phyloP scores from a whole-genome alignment of 73 alveolate genomes.

The Symbiodinium pilosum region DNA sequence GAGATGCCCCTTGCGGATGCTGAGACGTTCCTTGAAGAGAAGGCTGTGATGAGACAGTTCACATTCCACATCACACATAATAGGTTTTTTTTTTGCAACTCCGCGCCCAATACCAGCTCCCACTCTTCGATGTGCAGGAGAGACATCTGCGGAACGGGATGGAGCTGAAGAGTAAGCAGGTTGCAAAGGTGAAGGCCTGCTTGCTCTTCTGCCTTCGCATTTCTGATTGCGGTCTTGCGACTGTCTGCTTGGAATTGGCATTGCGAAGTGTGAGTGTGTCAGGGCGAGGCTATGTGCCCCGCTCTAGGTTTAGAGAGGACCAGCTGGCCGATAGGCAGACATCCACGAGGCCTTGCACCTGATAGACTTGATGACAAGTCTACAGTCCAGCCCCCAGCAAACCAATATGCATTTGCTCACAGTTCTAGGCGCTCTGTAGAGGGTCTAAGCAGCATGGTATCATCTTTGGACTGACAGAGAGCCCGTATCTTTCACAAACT shows the following conservation, averaged over 20 bases:
- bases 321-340: conserved; percentile 51
- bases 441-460: too few relatives aligned
- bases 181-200: conserved; percentile 55
- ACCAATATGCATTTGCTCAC: too few relatives aligned
- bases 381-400: conserved; percentile 20
- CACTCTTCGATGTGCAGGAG: not conserved
- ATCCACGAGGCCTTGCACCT: conserved; percentile 92
- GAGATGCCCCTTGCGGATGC: conserved; percentile 91
- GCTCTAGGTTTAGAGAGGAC: too few relatives aligned
- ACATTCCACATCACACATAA: too few relatives aligned
- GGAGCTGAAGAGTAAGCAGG: conserved; percentile 86
- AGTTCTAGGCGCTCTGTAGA: too few relatives aligned
- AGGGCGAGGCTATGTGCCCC: not conserved
- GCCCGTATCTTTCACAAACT: too few relatives aligned
- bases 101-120: too few relatives aligned
- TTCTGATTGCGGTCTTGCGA: not conserved
- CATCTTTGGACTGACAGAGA: too few relatives aligned
- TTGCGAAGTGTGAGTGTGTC: not conserved
- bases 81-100: too few relatives aligned
- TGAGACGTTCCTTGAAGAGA: conserved; percentile 40
- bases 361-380: conserved; percentile 48
- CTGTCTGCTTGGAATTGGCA: not conserved
- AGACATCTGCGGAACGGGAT: conserved; percentile 33
- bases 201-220: too few relatives aligned
- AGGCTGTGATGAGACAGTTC: too few relatives aligned